A percentile compares a stretch with the other conserved stretches of the same genome.
Evolutionary conservation across 768 basidiomycete species (phyloP).

Genomic region (Atractiella rhizophila): DNA sequence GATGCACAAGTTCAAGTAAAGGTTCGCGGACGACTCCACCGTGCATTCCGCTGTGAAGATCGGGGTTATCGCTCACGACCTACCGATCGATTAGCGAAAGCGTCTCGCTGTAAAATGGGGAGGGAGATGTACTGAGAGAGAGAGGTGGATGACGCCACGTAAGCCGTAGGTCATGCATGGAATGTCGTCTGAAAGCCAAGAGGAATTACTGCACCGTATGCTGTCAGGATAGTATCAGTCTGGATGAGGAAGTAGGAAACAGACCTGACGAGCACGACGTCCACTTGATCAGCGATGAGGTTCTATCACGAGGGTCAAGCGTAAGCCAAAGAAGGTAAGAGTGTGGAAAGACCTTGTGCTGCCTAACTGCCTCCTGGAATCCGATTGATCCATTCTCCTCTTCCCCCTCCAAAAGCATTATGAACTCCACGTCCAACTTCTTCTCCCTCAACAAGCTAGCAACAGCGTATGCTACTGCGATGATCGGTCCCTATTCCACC

Average conservation of each 20-base stretch:
- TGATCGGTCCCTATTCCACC: slow-evolving; percentile 40
- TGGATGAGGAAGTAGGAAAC: not conserved
- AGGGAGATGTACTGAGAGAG: not conserved
- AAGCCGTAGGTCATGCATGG: slow-evolving; percentile 90
- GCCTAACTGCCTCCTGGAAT: slow-evolving; percentile 44
- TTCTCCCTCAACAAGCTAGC: slow-evolving; percentile 48
- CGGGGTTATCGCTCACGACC: slow-evolving; percentile 47
- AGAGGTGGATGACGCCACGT: slow-evolving; percentile 71
- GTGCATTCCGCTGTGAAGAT: slow-evolving; percentile 80
- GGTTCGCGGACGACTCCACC: slow-evolving; percentile 72
- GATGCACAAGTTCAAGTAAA: slow-evolving; percentile 71
- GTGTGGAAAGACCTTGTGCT: slow-evolving; percentile 1
- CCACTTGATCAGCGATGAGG: slow-evolving; percentile 56
- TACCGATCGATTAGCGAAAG: slow-evolving; percentile 20
- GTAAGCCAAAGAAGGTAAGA: not conserved
- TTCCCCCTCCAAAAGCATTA: slow-evolving; percentile 83
- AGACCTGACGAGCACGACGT: slow-evolving; percentile 41
- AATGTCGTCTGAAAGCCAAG: slow-evolving; percentile 76
- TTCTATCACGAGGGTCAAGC: slow-evolving; percentile 27
- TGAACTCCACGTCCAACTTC: slow-evolving; percentile 56
- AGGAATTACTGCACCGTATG: slow-evolving; percentile 44
- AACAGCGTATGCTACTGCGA: slow-evolving; percentile 72
- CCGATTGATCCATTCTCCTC: slow-evolving; percentile 84
- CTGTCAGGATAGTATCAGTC: not conserved
- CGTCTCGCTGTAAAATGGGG: not conserved